These are phyloP conservation scores for Ceratonia siliqua DNA, from an alignment of 306 rosid genomes.

Conservation along the genomic window DNA sequence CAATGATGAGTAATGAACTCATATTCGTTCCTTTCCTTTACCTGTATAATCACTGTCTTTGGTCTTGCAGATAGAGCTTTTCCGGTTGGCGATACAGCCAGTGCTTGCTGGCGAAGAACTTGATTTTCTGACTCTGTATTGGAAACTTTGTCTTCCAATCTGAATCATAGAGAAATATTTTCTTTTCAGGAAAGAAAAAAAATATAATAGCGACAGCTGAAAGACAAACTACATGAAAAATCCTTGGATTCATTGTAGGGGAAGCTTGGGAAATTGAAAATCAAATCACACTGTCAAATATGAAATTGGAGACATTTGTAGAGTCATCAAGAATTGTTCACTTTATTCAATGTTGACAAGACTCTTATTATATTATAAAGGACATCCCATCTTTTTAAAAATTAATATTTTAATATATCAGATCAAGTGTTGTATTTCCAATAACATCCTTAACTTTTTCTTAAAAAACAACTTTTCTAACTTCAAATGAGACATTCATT, in stretches of 20 bases:
- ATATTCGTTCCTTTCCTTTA: conserved; percentile 33
- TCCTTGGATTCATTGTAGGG: conserved; percentile 1
- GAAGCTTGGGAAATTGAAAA: background rate
- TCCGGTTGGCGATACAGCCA: conserved; percentile 92
- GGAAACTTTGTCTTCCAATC: conserved; percentile 96
- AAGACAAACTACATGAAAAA: conserved; percentile 8
- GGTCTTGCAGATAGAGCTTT: conserved; percentile 77
- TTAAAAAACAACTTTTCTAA: too few relatives aligned
- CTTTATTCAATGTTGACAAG: background rate
- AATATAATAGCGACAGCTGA: conserved; percentile 15
- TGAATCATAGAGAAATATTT: conserved; percentile 40
- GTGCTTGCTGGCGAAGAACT: conserved; percentile 99
- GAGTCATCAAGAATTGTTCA: background rate
- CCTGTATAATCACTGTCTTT: conserved; percentile 88
- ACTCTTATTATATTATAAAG: too few relatives aligned
- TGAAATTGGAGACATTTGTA: conserved; percentile 14
- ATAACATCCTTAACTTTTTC: too few relatives aligned
- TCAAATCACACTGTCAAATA: background rate
- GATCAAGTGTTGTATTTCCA: too few relatives aligned
- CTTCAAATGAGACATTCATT: background rate
- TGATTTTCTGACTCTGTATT: conserved; percentile 98
- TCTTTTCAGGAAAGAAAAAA: conserved; percentile 6
- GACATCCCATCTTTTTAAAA: too few relatives aligned
- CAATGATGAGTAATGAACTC: conserved; percentile 23
- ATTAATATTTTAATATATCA: too few relatives aligned